A percentile compares a stretch with the other conserved stretches of the same genome.
Conservation (phyloP, 2,329 filamentous ascomycete genomes). For the Penicillium janthinellum region DNA sequence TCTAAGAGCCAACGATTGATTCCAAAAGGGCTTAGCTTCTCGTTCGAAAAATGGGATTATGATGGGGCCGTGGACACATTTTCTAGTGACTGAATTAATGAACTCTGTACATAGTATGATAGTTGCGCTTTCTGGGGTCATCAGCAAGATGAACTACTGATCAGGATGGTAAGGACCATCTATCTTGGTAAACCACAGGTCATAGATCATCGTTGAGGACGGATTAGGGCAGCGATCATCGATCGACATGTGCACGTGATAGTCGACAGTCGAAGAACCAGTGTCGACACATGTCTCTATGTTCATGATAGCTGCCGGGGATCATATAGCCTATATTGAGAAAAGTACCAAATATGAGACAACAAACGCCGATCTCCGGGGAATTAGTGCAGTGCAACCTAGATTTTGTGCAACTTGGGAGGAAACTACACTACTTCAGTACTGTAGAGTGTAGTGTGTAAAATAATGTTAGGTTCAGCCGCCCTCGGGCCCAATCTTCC, state of each 20-base stretch:
- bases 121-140: neutral
- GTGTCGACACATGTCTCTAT: neutral
- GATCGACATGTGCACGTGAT: slow-evolving; percentile 3
- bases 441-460: too few species aligned
- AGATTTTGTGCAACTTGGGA: slow-evolving; percentile 7
- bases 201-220: neutral
- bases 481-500: slow-evolving; percentile 20
- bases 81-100: neutral
- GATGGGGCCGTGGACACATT: too few species aligned
- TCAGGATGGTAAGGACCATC: neutral
- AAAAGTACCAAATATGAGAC: neutral
- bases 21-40: too few species aligned
- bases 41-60: too few species aligned
- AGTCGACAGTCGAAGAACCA: neutral
- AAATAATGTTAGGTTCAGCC: neutral
- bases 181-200: neutral
- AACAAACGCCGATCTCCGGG: slow-evolving; percentile 4
- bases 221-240: neutral
- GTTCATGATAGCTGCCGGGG: neutral
- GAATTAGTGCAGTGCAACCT: slow-evolving; percentile 2
- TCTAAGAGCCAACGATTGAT: too few species aligned
- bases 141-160: neutral
- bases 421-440: neutral
- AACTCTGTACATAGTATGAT: neutral
- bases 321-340: neutral